These are phyloP conservation scores for Pythium graminicola DNA, from an alignment of 352 stramenopile species.

Conservation along the genomic window DNA sequence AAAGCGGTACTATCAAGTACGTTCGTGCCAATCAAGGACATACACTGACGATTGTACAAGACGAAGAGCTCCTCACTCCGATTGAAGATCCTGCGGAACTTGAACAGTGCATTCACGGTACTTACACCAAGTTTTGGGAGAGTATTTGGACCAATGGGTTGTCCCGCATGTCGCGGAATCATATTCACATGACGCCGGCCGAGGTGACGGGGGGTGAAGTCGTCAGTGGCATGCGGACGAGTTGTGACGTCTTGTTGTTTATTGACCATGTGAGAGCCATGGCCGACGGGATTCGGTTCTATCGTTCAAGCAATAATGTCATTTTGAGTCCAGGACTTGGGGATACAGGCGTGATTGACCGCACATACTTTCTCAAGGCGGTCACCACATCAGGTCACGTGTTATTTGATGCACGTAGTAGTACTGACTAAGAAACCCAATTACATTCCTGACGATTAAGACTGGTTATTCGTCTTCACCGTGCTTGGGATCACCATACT, in stretches of 20 bases:
- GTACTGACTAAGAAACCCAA: too few species aligned
- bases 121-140: constrained; percentile 62
- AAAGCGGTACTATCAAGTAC: constrained; percentile 29
- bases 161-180: constrained; percentile 76
- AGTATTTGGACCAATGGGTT: constrained; percentile 54
- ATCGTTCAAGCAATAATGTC: constrained; percentile 81
- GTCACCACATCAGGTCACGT: constrained; percentile 43
- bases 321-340: constrained; percentile 56
- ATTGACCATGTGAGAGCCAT: constrained; percentile 54
- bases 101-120: constrained; percentile 66
- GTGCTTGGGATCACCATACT: constrained; percentile 31
- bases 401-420: constrained; percentile 35
- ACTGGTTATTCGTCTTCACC: constrained; percentile 10
- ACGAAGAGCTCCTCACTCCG: constrained; percentile 64
- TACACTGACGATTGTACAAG: constrained; percentile 52
- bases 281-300: constrained; percentile 71
- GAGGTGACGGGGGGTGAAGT: constrained; percentile 46
- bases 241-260: constrained; percentile 72
- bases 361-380: constrained; percentile 56
- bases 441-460: too few species aligned
- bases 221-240: constrained; percentile 69
- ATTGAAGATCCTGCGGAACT: constrained; percentile 43
- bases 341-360: constrained; percentile 41
- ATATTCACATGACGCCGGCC: constrained; percentile 76
- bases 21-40: constrained; percentile 84